Evolutionary conservation across 805 yeast genomes (phyloP), one percentile per base, ranked within the genome.

Genomic region (Zygosaccharomyces rouxii): DNA sequence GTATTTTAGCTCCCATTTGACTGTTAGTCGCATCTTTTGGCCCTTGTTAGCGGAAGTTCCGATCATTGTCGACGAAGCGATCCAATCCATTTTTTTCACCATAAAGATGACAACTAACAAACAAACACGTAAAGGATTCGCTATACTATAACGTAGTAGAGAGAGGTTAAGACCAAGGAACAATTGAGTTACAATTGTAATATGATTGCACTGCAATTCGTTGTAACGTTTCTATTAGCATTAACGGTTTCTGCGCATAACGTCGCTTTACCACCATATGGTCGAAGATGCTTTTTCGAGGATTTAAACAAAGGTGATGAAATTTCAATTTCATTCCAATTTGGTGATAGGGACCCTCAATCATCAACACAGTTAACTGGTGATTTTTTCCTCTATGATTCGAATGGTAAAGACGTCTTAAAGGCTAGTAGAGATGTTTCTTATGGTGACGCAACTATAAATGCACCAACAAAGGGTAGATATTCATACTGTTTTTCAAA

Each of bases 401-500:
- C 80, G n/a, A 59, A 60, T n/a, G 66, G 57, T 38, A 55, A 51
- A 9, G 68, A 77, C 57, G 72, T 80, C 35, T 65, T 81, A 21
- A 71, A 74, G 56, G 71, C 77, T 48, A 69, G 76, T 60, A 67
- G 67, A 38, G 83, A 75, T 50, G 79, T 79, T 11, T 82, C 94
- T 21, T 95, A 89, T 63, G 97, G 96, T 38, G 95, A 88, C 53
- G 80, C 80, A 51, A 73, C 81, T 13, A 68, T 87, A 51, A 78
- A 74, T 50, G 92, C 95, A 43, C 72, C 77, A 46, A 69, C 75
- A 52, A 67, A 70, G 48, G 98, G 98, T 46, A 85, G 83, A 64
- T 86, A 81, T 72, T 77, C 80, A 55, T 94, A 86, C 75, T 92
- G 99, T 71, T 92, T 92, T 75, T 81, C 92, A 57, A 92, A 94